phyloP scores from a whole-genome alignment of 768 basidiomycete species.

The Boletus pseudopeckii region DNA sequence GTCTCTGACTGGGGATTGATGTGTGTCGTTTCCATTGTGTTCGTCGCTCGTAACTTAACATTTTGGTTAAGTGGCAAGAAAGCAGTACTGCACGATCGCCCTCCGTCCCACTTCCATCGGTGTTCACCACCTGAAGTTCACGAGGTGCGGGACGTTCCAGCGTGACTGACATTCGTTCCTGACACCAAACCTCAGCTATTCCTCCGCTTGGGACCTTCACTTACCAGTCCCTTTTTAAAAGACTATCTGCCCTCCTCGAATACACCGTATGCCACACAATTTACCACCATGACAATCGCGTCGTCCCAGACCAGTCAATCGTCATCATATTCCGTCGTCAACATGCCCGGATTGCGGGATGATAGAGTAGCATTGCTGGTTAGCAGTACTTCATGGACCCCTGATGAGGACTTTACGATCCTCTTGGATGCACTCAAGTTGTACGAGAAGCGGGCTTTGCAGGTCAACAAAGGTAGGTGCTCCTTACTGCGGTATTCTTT shows the following conservation, averaged over 20 bases:
- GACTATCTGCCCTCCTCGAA: slow-evolving; percentile 53
- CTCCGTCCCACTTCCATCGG: slow-evolving; percentile 78
- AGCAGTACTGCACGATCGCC: slow-evolving; percentile 83
- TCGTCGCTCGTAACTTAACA: slow-evolving; percentile 3
- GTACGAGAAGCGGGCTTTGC: slow-evolving; percentile 62
- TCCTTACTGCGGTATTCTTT: neutral
- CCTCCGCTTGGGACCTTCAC: slow-evolving; percentile 40
- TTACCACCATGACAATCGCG: slow-evolving; percentile 44
- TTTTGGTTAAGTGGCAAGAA: slow-evolving; percentile 60
- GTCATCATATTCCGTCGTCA: slow-evolving; percentile 13
- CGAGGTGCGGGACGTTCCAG: slow-evolving; percentile 47
- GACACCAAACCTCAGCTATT: slow-evolving; percentile 41
- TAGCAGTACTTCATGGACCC: slow-evolving; percentile 95
- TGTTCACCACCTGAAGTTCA: slow-evolving; percentile 70
- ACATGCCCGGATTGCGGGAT: slow-evolving; percentile 49
- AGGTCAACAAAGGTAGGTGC: slow-evolving; percentile 21
- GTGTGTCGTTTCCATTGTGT: slow-evolving; percentile 43
- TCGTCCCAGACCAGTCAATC: slow-evolving; percentile 24
- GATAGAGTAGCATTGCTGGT: slow-evolving; percentile 86
- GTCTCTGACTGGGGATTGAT: slow-evolving; percentile 69
- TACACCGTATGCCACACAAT: slow-evolving; percentile 56
- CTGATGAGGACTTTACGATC: slow-evolving; percentile 91
- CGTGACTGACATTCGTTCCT: neutral
- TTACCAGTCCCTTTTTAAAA: slow-evolving; percentile 35
- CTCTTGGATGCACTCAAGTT: slow-evolving; percentile 68